phyloP scores from a whole-genome alignment of 2,329 filamentous ascomycete genomes.

The Corinectria fuckeliana region DNA sequence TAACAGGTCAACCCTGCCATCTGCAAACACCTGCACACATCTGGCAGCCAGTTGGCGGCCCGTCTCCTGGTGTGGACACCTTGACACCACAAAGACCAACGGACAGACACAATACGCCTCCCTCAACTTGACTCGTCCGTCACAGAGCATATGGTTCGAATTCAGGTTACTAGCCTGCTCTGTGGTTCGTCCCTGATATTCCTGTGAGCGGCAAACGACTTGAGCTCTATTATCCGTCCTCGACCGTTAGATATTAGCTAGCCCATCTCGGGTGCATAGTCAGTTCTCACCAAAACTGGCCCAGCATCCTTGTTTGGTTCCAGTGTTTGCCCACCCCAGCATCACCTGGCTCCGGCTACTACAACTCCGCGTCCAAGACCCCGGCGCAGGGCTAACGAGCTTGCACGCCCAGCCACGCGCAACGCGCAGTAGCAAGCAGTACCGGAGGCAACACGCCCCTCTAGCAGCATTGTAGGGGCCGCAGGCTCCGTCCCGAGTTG shows the following conservation, averaged over 20 bases:
- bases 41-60: background rate
- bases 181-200: slow-evolving; percentile 1
- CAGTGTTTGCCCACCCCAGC: slow-evolving; percentile 25
- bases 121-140: background rate
- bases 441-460: slow-evolving; percentile 2
- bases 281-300: slow-evolving; percentile 10
- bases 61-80: slow-evolving; percentile 1
- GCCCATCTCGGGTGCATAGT: background rate
- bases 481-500: slow-evolving; percentile 16
- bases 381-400: slow-evolving; percentile 19
- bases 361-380: slow-evolving; percentile 17
- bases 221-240: slow-evolving; percentile 6
- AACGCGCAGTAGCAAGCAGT: slow-evolving; percentile 14
- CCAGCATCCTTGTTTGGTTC: slow-evolving; percentile 18
- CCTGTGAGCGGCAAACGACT: background rate
- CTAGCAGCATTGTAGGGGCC: slow-evolving; percentile 5
- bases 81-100: slow-evolving; percentile 1
- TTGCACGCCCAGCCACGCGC: slow-evolving; percentile 19
- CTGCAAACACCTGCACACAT: slow-evolving; percentile 1
- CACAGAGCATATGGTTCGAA: background rate
- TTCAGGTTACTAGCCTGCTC: background rate
- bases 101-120: background rate
- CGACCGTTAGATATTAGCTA: background rate
- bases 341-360: slow-evolving; percentile 21
- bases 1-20: slow-evolving; percentile 9